These are phyloP conservation scores for Ophiostoma ulmi DNA, from an alignment of 2,329 filamentous ascomycete species.

Conservation along the genomic window DNA sequence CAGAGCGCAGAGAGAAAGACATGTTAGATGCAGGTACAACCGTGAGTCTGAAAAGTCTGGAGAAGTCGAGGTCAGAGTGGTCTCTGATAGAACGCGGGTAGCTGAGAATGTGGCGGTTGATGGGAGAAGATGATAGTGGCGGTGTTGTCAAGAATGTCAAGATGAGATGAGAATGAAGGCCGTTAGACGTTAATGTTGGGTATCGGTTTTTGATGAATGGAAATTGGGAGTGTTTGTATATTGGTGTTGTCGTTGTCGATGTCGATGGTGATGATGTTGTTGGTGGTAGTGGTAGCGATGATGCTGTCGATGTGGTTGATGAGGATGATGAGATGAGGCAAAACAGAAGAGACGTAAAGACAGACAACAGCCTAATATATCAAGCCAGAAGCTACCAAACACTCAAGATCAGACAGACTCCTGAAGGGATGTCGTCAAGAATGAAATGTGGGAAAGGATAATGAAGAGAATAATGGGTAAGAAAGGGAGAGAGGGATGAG, in stretches of 20 bases:
- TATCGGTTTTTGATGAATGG: neutral
- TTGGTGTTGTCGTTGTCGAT: neutral
- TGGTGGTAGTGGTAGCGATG: neutral
- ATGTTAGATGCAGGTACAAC: conserved; percentile 16
- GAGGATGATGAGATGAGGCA: neutral
- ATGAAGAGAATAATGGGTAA: conserved; percentile 3
- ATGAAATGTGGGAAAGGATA: conserved; percentile 5
- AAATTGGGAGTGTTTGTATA: neutral
- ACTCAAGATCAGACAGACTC: neutral
- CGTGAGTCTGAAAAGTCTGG: neutral
- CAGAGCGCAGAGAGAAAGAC: conserved; percentile 21
- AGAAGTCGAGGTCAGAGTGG: neutral
- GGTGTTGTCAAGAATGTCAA: neutral
- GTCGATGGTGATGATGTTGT: neutral
- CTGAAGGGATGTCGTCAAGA: conserved; percentile 10
- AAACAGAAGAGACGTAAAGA: neutral
- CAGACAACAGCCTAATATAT: conserved; percentile 4
- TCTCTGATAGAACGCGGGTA: neutral
- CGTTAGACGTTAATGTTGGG: neutral
- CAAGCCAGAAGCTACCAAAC: neutral
- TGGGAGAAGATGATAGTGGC: neutral
- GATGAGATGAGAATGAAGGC: neutral
- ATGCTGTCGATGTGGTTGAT: neutral
- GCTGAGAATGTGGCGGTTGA: neutral
- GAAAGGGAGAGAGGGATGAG: conserved; percentile 22